Conservation (phyloP, 345 rosid genomes). For the Gossypium raimondii region DNA sequence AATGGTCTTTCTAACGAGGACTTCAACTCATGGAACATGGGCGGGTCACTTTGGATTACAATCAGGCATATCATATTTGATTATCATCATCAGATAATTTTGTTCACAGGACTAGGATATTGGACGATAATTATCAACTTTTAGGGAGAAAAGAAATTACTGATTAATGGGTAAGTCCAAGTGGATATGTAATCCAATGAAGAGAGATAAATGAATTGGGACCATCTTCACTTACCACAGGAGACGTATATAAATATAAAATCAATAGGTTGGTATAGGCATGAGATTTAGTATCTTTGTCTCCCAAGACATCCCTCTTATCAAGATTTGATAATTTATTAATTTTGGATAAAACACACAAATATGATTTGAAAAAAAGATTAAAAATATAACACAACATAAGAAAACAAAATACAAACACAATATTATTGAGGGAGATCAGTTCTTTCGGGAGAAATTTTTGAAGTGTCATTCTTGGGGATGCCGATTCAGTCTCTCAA, state of each 20-base stretch:
- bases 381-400: too few species aligned
- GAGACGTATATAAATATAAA: not conserved
- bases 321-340: not conserved
- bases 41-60: too few species aligned
- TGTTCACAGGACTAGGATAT: too few species aligned
- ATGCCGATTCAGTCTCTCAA: too few species aligned
- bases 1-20: not conserved
- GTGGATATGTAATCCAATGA: not conserved
- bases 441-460: too few species aligned
- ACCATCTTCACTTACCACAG: not conserved
- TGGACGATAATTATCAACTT: not conserved
- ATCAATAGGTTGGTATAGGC: not conserved
- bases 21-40: not conserved
- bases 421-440: too few species aligned
- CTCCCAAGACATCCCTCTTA: not conserved
- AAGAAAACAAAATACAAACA: too few species aligned
- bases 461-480: too few species aligned
- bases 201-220: not conserved
- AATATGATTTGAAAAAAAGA: too few species aligned
- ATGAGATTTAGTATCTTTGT: constrained; percentile 1
- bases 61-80: too few species aligned
- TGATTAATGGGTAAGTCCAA: not conserved
- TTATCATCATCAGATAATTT: too few species aligned
- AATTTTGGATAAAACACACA: not conserved
- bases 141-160: not conserved